phyloP scores from a whole-genome alignment of 176 grass and related monocot species.

The Musa itinerans region DNA sequence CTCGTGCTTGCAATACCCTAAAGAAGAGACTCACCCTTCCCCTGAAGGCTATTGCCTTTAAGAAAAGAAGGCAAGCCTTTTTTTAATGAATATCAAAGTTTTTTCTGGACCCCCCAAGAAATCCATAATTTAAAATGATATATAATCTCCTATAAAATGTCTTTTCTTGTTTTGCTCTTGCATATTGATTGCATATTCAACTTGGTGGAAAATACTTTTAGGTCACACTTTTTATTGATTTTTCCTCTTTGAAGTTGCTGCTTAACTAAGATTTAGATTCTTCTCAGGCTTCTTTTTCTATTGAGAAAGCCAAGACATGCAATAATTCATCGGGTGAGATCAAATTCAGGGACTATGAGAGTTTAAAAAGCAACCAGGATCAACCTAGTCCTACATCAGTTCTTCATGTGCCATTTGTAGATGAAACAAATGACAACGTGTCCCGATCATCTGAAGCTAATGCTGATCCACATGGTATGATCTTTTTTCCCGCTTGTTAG shows the following conservation, averaged over 20 bases:
- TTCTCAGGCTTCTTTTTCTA: conserved; percentile 40
- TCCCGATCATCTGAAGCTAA: neutral
- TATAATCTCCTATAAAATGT: too few relatives aligned
- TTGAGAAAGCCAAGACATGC: conserved; percentile 30
- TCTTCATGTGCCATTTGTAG: conserved; percentile 41
- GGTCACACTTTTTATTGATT: neutral
- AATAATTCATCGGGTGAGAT: conserved; percentile 30
- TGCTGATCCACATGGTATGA: conserved; percentile 47
- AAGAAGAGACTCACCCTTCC: neutral
- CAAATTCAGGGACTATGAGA: conserved; percentile 14
- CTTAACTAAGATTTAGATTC: conserved; percentile 1
- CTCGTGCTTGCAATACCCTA: neutral
- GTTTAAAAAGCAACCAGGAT: conserved; percentile 18
- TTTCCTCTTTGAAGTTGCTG: neutral
- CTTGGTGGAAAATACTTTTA: neutral
- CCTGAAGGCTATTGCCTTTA: too few relatives aligned
- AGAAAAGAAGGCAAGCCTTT: too few relatives aligned
- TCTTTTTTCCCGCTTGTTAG: neutral
- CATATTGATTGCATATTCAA: neutral
- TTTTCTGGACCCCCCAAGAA: too few relatives aligned
- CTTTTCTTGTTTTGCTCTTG: too few relatives aligned
- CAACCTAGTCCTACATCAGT: conserved; percentile 70
- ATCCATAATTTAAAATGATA: too few relatives aligned
- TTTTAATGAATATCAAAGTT: too few relatives aligned
- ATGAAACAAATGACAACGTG: neutral